Percentiles rank a stretch among this genome's conserved stretches.
Evolutionary conservation across 441 rosid species (phyloP).

Genomic region (Gossypium gossypioides): DNA sequence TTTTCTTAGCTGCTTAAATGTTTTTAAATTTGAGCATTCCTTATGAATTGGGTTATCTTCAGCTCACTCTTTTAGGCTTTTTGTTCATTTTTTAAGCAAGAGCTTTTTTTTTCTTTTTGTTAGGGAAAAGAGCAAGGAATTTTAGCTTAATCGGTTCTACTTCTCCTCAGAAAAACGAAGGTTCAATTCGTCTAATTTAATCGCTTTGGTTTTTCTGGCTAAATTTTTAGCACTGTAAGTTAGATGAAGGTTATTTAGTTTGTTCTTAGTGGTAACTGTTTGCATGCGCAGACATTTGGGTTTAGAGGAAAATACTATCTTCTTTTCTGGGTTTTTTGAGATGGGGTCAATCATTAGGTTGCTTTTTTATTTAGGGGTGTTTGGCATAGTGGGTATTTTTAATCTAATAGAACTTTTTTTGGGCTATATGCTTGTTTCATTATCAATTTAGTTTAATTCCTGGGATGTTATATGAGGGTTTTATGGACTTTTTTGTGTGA

Average conservation of each 20-base stretch:
- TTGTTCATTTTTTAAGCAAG: neutral
- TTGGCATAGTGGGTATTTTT: neutral
- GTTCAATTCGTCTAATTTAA: neutral
- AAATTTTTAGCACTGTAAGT: neutral
- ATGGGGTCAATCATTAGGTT: neutral
- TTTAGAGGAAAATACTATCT: neutral
- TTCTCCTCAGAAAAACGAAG: neutral
- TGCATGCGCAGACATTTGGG: neutral
- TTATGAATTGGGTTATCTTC: neutral
- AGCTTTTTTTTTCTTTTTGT: neutral
- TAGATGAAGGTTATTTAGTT: conserved; percentile 18
- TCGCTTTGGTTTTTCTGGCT: neutral
- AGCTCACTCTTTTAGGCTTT: conserved; percentile 14
- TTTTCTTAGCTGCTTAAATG: neutral
- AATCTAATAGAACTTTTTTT: neutral
- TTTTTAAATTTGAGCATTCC: neutral
- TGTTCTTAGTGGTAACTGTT: neutral
- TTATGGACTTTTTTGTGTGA: neutral
- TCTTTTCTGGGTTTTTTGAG: neutral
- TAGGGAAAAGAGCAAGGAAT: neutral
- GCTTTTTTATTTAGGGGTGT: neutral
- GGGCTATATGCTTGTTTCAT: neutral
- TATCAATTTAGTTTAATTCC: neutral
- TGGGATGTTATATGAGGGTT: neutral
- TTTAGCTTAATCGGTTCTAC: neutral